Base-by-base conservation (phyloP, 805 yeast species). In the Candida xyloterini region DNA sequence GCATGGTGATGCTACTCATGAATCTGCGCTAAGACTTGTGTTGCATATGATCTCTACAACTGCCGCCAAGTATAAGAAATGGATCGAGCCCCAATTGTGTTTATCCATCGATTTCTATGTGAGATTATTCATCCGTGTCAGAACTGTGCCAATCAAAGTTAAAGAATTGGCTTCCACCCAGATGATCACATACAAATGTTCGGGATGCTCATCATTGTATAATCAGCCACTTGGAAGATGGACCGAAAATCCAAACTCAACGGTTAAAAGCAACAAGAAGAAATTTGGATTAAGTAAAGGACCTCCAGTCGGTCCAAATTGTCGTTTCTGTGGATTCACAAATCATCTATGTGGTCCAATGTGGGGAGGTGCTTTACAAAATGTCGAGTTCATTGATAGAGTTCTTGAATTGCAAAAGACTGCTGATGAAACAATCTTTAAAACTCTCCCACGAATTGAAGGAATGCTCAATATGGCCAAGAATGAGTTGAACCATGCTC, bases 281-380 rank as follows among this genome's bases (percentile, higher is more conserved):
- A 58, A 67, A 51, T 85, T 67, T 57, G 80, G 84, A 21, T 72
- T 79, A 27, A 79, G 88, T 1, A 76, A 72, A 46, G 85, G 84
- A 3, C 81, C 82, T 0, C 73, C 79, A 3, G 72, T 80, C 2
- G 77, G 80, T 9, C 63, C 73, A 7, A 57, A 68, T 29, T 93
- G 99, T 65, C 56, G 70, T 20, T 80, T 71, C 59, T 93, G 99
- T 66, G 81, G 75, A 1, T 72, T 68, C 43, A 72, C 77, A 2
- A 76, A 77, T 59, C 95, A 86, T 57, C 59, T 93, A 25, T 89
- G 91, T 7, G 99, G 99, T 4, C 99, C 99, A 44, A 85, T 93
- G 96, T 93, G 95, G 85, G 89, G 80, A 9, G 95, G 89, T 0
- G 68, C 73, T 6, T 62, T 93, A 42, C 98, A 91, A 55, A 74